Conservation (phyloP, 805 yeast species). For the Schizosaccharomyces octosporus region DNA sequence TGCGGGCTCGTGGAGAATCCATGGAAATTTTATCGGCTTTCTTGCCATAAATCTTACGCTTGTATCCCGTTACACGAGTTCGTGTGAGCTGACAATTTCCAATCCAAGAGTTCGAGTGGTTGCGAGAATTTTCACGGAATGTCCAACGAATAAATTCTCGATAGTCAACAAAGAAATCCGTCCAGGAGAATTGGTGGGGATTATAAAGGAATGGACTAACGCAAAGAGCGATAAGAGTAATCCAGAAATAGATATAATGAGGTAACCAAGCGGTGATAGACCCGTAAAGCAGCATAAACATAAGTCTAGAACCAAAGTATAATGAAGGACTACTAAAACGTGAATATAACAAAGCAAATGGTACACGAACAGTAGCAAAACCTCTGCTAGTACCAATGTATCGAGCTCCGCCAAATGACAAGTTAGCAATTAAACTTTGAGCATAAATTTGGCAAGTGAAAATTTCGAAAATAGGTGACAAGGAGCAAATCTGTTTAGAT, state of each 20-base stretch:
- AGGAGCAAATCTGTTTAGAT: conserved; percentile 47
- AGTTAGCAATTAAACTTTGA: conserved; percentile 44
- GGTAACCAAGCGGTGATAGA: conserved; percentile 79
- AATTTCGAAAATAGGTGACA: conserved; percentile 83
- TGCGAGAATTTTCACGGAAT: conserved; percentile 47
- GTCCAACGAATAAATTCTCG: conserved; percentile 80
- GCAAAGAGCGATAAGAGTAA: conserved; percentile 63
- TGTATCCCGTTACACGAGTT: conserved; percentile 79
- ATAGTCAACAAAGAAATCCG: conserved; percentile 88
- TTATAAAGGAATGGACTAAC: conserved; percentile 86
- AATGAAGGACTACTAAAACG: conserved; percentile 55
- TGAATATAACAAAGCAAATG: conserved; percentile 48
- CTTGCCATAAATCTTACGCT: conserved; percentile 43
- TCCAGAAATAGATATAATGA: conserved; percentile 92
- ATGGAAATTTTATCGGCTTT: conserved; percentile 39
- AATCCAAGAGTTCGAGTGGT: conserved; percentile 58
- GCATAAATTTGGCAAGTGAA: conserved; percentile 88
- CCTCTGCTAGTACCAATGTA: conserved; percentile 88
- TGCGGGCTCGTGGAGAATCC: conserved; percentile 50
- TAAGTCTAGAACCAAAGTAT: conserved; percentile 48
- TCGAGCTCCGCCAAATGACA: conserved; percentile 75
- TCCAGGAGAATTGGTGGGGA: conserved; percentile 94
- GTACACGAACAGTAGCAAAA: conserved; percentile 60
- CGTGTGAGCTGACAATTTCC: conserved; percentile 49
- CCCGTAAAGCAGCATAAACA: conserved; percentile 49